phyloP scores from a whole-genome alignment of 2,329 filamentous ascomycete species.

The Elsinoe necatrix region DNA sequence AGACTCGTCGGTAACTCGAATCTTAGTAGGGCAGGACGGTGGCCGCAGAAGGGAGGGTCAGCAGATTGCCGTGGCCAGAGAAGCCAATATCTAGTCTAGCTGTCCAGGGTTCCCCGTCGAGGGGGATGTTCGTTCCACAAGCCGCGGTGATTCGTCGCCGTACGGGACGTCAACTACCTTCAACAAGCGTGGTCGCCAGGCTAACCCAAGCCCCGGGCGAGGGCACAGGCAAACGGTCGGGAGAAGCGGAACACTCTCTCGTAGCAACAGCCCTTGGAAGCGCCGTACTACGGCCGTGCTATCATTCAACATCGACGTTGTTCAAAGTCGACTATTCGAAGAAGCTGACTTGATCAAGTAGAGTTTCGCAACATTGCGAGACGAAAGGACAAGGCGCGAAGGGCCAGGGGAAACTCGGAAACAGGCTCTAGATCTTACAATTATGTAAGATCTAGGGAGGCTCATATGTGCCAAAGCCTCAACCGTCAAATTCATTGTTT shows the following conservation, averaged over 20 bases:
- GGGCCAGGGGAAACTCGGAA: not conserved
- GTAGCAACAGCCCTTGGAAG: not conserved
- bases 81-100: not conserved
- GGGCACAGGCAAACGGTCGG: not conserved
- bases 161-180: not conserved
- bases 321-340: not conserved
- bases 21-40: not conserved
- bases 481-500: too few relatives aligned
- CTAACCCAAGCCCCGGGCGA: not conserved
- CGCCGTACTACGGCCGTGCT: not conserved
- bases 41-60: not conserved
- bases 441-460: too few relatives aligned
- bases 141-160: not conserved
- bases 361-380: not conserved
- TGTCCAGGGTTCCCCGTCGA: not conserved
- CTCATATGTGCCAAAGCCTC: too few relatives aligned
- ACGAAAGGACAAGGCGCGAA: not conserved
- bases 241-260: not conserved
- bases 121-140: not conserved
- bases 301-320: not conserved
- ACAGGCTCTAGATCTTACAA: not conserved
- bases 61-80: not conserved
- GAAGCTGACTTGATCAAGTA: not conserved
- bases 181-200: not conserved
- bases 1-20: not conserved